Conservation (phyloP, 208 protist species). For the Leishmania gerbilli region DNA sequence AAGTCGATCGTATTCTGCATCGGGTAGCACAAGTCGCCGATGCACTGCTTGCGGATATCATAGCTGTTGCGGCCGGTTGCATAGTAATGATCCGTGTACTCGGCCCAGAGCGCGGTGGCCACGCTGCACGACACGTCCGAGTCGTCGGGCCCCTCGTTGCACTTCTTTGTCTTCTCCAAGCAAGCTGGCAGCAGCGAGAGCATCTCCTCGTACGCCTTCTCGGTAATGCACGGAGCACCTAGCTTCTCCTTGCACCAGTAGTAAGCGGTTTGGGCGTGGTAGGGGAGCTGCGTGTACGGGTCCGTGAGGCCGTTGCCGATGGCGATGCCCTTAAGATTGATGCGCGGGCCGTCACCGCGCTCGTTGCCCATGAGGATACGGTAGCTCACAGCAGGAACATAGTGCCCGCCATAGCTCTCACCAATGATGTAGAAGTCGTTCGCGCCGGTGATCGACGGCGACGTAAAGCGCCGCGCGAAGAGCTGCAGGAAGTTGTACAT, state of each 20-base stretch:
- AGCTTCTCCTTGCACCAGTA: constrained; percentile 54
- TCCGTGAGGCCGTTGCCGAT: constrained; percentile 92
- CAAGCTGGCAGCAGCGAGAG: constrained; percentile 45
- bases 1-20: constrained; percentile 31
- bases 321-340: constrained; percentile 74
- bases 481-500: constrained; percentile 86
- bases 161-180: constrained; percentile 34
- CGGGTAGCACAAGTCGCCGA: constrained; percentile 26
- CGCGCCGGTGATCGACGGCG: constrained; percentile 47
- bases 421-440: constrained; percentile 84
- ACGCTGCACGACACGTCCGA: constrained; percentile 18
- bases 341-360: constrained; percentile 28
- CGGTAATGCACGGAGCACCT: constrained; percentile 53
- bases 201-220: constrained; percentile 49
- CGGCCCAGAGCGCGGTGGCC: neutral
- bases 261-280: constrained; percentile 64
- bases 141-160: constrained; percentile 24
- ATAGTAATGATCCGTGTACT: constrained; percentile 20
- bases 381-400: constrained; percentile 56
- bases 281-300: constrained; percentile 71
- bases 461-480: constrained; percentile 59
- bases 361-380: constrained; percentile 51
- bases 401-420: constrained; percentile 88
- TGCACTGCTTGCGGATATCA: constrained; percentile 75
- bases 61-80: constrained; percentile 77